These are phyloP conservation scores for Daldinia loculata DNA, from an alignment of 495 filamentous ascomycete species.

Conservation along the genomic window DNA sequence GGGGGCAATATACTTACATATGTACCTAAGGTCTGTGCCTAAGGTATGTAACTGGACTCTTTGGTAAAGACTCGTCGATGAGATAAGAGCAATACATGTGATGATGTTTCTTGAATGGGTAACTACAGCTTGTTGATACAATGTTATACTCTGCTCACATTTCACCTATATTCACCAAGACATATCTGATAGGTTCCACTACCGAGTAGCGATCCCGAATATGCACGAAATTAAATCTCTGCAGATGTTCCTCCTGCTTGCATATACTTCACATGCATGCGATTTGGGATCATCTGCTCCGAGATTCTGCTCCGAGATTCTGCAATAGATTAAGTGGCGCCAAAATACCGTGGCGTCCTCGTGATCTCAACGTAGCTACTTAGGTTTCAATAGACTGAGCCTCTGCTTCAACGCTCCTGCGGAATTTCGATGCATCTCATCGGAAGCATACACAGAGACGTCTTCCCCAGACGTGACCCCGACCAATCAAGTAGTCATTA, in stretches of 20 bases:
- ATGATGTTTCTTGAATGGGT: too few relatives aligned
- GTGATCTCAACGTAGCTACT: neutral
- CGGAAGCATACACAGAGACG: conserved; percentile 3
- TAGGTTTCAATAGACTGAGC: neutral
- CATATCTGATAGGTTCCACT: neutral
- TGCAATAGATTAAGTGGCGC: neutral
- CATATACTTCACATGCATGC: neutral
- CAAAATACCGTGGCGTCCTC: neutral
- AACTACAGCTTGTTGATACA: too few relatives aligned
- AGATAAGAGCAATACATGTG: too few relatives aligned
- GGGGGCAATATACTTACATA: too few relatives aligned
- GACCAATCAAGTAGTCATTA: neutral
- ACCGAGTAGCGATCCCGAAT: neutral
- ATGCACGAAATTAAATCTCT: neutral
- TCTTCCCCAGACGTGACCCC: neutral
- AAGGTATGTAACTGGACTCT: neutral
- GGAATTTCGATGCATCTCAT: conserved; percentile 11
- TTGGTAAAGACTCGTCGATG: neutral
- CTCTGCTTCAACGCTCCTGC: neutral
- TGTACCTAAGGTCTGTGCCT: neutral
- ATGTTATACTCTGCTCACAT: too few relatives aligned
- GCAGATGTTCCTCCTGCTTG: neutral
- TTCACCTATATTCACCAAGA: neutral
- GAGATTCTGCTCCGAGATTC: neutral
- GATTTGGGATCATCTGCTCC: neutral